phyloP scores from a whole-genome alignment of 805 yeast genomes.

The Metschnikowia picachoensis region DNA sequence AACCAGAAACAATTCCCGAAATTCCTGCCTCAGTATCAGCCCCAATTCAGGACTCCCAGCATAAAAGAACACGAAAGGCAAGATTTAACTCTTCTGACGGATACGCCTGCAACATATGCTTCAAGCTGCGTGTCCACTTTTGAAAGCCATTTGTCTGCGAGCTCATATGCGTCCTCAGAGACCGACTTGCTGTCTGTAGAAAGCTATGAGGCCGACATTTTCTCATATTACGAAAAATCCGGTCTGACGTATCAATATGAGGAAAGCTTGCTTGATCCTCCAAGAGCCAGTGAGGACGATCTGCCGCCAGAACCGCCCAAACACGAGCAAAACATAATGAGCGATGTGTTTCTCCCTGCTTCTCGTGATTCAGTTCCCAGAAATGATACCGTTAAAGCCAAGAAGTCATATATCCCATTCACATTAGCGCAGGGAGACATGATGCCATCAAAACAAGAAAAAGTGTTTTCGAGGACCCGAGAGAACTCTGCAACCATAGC shows the following conservation, averaged over 20 bases:
- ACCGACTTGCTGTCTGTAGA: constrained; percentile 9
- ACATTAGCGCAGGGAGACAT: no score
- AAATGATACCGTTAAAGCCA: no score
- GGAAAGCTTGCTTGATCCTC: not conserved
- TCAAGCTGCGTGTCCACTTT: not conserved
- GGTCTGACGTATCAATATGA: not conserved
- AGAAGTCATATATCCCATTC: no score
- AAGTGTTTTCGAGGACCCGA: no score
- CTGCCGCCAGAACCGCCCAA: constrained; percentile 10
- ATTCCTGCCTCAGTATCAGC: constrained; percentile 2
- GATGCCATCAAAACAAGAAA: no score
- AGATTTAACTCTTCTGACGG: no score
- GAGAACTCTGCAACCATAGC: no score
- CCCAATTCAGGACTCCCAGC: not conserved
- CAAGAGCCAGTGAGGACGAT: not conserved
- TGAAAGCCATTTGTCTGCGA: not conserved
- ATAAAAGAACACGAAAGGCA: no score
- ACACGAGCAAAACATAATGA: constrained; percentile 2
- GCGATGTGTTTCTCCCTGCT: not conserved
- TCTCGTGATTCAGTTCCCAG: no score
- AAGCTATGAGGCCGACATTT: not conserved
- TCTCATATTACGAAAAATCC: not conserved
- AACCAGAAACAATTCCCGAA: not conserved
- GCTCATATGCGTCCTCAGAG: not conserved
- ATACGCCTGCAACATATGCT: not conserved